phyloP scores from a whole-genome alignment of 2,329 filamentous ascomycete species.

The Amesomyces nigricolor region DNA sequence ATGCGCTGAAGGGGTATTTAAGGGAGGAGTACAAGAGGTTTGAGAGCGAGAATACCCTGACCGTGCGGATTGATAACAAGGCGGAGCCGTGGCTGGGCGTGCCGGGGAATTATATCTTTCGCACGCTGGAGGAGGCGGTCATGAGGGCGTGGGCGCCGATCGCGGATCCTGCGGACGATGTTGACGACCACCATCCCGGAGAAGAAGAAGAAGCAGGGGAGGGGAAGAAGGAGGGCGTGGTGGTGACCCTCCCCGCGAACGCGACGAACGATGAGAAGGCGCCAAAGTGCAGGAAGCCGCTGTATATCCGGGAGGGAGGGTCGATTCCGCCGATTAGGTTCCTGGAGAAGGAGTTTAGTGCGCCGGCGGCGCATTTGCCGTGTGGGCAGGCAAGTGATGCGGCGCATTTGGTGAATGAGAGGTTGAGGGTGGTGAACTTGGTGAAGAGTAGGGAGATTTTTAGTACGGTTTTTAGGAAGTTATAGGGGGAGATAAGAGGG shows the following conservation, averaged over 20 bases:
- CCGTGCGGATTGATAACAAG: conserved; percentile 81
- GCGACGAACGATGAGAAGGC: conserved; percentile 18
- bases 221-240: not conserved
- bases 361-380: conserved; percentile 85
- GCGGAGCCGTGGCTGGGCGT: conserved; percentile 96
- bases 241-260: conserved; percentile 23
- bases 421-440: conserved; percentile 80
- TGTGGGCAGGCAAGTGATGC: conserved; percentile 92
- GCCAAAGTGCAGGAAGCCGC: conserved; percentile 53
- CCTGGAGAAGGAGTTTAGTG: conserved; percentile 86
- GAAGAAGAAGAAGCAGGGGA: not conserved
- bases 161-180: not conserved
- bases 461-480: conserved; percentile 69
- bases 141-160: conserved; percentile 68
- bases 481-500: conserved; percentile 31
- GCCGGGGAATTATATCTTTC: conserved; percentile 83
- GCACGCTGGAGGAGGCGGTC: conserved; percentile 78
- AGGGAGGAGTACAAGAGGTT: conserved; percentile 65
- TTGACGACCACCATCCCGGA: not conserved
- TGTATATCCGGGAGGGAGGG: conserved; percentile 94
- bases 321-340: conserved; percentile 94
- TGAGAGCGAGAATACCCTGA: conserved; percentile 73
- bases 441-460: conserved; percentile 92
- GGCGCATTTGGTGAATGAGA: conserved; percentile 91
- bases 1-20: conserved; percentile 61